A percentile compares a stretch with the other conserved stretches of the same genome.
phyloP scores from a whole-genome alignment of 1,139 yeast genomes.

The Groenewaldozyma auringiensis region DNA sequence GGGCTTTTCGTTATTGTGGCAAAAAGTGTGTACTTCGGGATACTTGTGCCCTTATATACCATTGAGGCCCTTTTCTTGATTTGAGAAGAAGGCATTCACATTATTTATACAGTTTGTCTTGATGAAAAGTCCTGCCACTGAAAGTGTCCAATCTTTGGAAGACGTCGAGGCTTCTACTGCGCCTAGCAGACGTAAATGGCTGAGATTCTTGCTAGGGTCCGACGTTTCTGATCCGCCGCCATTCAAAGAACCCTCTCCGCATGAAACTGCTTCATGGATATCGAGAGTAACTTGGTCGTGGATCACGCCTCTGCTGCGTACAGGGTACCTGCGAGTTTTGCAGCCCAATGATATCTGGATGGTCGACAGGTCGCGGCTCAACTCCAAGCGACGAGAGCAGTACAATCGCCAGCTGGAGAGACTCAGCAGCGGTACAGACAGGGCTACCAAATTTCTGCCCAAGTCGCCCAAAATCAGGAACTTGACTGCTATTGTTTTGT shows the following conservation, averaged over 20 bases:
- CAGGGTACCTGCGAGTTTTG: slow-evolving; percentile 12
- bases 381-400: slow-evolving; percentile 3
- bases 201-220: slow-evolving; percentile 9
- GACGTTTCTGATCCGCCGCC: slow-evolving; percentile 9
- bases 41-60: too few species aligned
- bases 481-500: slow-evolving; percentile 7
- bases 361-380: slow-evolving; percentile 5
- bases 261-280: slow-evolving; percentile 7
- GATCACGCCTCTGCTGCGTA: slow-evolving; percentile 12
- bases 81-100: too few species aligned
- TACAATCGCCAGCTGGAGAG: slow-evolving; percentile 3
- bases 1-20: too few species aligned
- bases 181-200: too few species aligned
- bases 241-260: slow-evolving; percentile 5
- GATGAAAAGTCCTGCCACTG: too few species aligned
- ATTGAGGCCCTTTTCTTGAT: too few species aligned
- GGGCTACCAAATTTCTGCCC: slow-evolving; percentile 3
- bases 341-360: slow-evolving; percentile 12
- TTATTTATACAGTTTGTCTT: too few species aligned
- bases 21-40: too few species aligned
- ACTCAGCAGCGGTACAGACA: slow-evolving; percentile 2
- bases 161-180: too few species aligned
- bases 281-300: slow-evolving; percentile 10
- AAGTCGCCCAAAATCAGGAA: slow-evolving; percentile 1
- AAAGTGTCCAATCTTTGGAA: too few species aligned